These are phyloP conservation scores for Lablab purpureus DNA, from an alignment of 306 rosid genomes.

Conservation along the genomic window DNA sequence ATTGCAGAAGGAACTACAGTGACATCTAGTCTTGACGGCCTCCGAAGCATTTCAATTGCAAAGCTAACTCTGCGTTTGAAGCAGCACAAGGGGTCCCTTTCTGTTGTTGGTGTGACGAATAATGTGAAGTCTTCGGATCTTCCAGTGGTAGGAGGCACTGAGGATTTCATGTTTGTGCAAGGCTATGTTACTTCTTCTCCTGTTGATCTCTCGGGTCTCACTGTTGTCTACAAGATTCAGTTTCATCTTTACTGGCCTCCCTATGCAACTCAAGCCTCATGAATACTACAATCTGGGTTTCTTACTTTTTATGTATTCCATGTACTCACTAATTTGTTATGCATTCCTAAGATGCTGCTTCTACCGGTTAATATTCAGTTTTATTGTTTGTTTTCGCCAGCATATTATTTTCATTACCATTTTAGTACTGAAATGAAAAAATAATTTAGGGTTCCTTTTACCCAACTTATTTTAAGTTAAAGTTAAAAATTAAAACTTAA, in stretches of 20 bases:
- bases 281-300: neutral
- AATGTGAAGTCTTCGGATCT: constrained; percentile 60
- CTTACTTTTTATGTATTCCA: neutral
- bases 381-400: neutral
- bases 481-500: no score
- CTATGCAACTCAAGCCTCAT: constrained; percentile 43
- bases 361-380: neutral
- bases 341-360: neutral
- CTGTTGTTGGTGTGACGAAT: constrained; percentile 66
- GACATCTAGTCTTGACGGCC: constrained; percentile 74
- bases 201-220: constrained; percentile 58
- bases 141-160: constrained; percentile 87
- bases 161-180: constrained; percentile 78
- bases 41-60: constrained; percentile 70
- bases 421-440: neutral
- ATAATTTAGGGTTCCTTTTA: neutral
- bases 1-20: constrained; percentile 72
- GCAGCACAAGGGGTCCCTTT: constrained; percentile 64
- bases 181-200: constrained; percentile 78
- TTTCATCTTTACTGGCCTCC: constrained; percentile 94
- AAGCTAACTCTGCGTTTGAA: constrained; percentile 66
- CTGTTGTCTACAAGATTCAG: constrained; percentile 69
- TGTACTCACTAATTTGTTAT: neutral
- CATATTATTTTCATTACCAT: no score
- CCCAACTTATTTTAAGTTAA: no score